phyloP scores from a whole-genome alignment of 768 basidiomycete species.

The Mycena venus region DNA sequence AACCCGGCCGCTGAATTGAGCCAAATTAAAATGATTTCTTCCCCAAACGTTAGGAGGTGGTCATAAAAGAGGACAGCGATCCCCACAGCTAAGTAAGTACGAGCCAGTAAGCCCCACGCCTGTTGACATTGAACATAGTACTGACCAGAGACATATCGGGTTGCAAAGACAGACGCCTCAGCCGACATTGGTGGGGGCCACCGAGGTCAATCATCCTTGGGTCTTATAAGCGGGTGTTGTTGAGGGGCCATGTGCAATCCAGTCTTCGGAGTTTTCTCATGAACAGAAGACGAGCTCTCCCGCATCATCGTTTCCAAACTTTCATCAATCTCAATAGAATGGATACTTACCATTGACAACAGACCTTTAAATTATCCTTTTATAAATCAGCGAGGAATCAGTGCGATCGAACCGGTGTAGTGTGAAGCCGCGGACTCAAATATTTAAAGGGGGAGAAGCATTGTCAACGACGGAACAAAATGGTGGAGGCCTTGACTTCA shows the following conservation, averaged over 20 bases:
- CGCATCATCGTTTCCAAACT: no score
- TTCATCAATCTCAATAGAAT: no score
- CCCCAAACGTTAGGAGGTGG: neutral
- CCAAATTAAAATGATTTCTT: slow-evolving; percentile 15
- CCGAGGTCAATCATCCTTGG: neutral
- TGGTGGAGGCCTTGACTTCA: neutral
- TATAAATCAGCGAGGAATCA: no score
- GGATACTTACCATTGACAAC: no score
- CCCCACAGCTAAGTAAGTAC: neutral
- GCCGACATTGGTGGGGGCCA: neutral
- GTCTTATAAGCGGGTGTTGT: neutral
- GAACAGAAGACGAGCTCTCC: neutral
- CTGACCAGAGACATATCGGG: slow-evolving; percentile 15
- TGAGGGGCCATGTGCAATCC: no score
- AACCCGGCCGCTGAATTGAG: slow-evolving; percentile 10
- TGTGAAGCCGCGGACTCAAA: no score
- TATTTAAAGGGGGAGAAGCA: no score
- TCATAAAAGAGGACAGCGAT: slow-evolving; percentile 8
- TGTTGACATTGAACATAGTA: neutral
- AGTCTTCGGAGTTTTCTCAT: no score
- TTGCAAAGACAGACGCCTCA: slow-evolving; percentile 8
- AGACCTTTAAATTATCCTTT: no score
- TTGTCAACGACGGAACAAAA: slow-evolving; percentile 2
- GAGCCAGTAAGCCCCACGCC: neutral
- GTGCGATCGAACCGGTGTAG: no score